These are phyloP conservation scores for Penicillium sp. DNA, from an alignment of 2,329 filamentous ascomycete species.

Conservation along the genomic window DNA sequence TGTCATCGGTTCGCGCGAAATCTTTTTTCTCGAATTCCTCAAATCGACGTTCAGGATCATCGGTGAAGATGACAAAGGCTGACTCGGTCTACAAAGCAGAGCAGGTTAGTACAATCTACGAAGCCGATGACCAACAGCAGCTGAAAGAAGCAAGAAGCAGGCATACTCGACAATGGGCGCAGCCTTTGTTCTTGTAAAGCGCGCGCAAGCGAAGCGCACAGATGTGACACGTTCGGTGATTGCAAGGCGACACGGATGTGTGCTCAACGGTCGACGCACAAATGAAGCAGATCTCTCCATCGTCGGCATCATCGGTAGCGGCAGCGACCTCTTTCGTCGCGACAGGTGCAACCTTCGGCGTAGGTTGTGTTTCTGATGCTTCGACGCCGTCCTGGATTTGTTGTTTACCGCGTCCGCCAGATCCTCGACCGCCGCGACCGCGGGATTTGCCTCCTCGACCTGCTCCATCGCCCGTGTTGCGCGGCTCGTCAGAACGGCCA, in stretches of 20 bases:
- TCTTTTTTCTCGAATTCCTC: slow-evolving; percentile 77
- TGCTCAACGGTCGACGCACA: slow-evolving; percentile 89
- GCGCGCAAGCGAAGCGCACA: slow-evolving; percentile 89
- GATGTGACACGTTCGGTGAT: slow-evolving; percentile 95
- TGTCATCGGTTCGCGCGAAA: slow-evolving; percentile 76
- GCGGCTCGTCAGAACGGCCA: slow-evolving; percentile 32
- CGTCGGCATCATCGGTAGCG: slow-evolving; percentile 54
- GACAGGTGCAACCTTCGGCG: slow-evolving; percentile 31
- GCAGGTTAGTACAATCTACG: slow-evolving; percentile 11
- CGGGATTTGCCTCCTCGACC: slow-evolving; percentile 42
- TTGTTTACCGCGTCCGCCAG: slow-evolving; percentile 36
- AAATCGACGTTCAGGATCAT: slow-evolving; percentile 77
- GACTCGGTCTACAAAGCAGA: slow-evolving; percentile 43
- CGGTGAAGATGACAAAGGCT: slow-evolving; percentile 84
- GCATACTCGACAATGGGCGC: slow-evolving; percentile 88
- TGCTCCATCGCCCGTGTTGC: slow-evolving; percentile 25
- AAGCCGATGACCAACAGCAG: not conserved
- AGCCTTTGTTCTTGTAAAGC: slow-evolving; percentile 93
- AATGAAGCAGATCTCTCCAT: slow-evolving; percentile 92
- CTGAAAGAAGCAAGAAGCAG: not conserved
- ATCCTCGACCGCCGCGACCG: slow-evolving; percentile 36
- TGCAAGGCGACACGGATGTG: slow-evolving; percentile 87
- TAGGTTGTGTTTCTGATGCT: slow-evolving; percentile 17
- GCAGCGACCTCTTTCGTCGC: slow-evolving; percentile 33
- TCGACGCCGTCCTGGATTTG: slow-evolving; percentile 22